phyloP scores from a whole-genome alignment of 148 eudicot species.

The Camellia japonica region DNA sequence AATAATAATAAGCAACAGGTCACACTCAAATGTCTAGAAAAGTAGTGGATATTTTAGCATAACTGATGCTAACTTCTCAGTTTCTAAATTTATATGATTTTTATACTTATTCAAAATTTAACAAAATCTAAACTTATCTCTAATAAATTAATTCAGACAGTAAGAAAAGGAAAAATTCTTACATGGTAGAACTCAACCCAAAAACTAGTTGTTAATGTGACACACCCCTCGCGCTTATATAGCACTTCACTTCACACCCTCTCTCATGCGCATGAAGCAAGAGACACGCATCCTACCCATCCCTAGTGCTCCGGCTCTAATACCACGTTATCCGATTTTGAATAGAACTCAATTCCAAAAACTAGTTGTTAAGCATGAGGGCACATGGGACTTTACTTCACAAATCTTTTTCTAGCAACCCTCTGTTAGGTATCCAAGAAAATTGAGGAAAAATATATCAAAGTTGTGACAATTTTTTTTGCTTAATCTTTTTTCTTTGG shows the following conservation, averaged over 20 bases:
- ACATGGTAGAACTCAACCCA: too few relatives aligned
- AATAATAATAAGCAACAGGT: not conserved
- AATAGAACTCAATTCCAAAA: too few relatives aligned
- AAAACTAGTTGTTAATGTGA: too few relatives aligned
- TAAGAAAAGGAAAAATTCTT: not conserved
- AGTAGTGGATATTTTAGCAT: not conserved
- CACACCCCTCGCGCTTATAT: too few relatives aligned
- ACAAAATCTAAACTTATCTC: not conserved
- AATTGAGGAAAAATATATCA: not conserved
- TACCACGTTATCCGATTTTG: too few relatives aligned
- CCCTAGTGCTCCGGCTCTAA: too few relatives aligned
- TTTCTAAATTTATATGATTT: conserved; percentile 4
- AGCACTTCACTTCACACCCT: too few relatives aligned
- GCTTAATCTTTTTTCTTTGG: not conserved
- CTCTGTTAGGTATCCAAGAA: not conserved
- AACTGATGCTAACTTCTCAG: not conserved
- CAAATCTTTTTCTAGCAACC: not conserved
- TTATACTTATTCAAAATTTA: not conserved
- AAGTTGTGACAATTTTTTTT: not conserved
- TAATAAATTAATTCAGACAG: not conserved
- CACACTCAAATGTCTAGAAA: not conserved
- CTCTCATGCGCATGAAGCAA: too few relatives aligned
- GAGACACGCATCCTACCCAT: too few relatives aligned
- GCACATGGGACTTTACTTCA: too few relatives aligned
- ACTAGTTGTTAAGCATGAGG: too few relatives aligned